A percentile compares a stretch with the other conserved stretches of the same genome.
Conservation (phyloP, 2,329 filamentous ascomycete species). For the Alternaria arborescens region DNA sequence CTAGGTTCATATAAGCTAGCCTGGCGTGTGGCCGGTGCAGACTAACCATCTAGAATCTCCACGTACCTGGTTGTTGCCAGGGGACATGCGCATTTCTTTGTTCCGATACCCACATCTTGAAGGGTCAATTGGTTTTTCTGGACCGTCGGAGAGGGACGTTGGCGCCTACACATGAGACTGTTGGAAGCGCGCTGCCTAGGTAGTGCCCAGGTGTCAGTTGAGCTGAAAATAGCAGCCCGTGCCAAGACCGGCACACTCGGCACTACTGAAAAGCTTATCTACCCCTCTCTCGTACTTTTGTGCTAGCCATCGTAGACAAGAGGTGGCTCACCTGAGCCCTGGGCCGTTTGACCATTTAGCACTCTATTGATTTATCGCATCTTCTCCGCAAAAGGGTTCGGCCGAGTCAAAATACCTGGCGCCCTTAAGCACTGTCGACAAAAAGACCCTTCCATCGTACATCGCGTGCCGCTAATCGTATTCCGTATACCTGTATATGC, state of each 20-base stretch:
- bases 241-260: slow-evolving; percentile 4
- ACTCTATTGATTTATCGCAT: not conserved
- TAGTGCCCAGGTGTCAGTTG: not conserved
- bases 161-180: not conserved
- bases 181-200: not conserved
- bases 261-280: slow-evolving; percentile 1
- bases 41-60: not conserved
- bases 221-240: not conserved
- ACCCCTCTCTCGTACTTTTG: slow-evolving; percentile 7
- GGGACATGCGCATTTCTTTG: not conserved
- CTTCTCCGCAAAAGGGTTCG: not conserved
- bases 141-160: not conserved
- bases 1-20: not conserved
- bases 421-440: not conserved
- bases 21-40: not conserved
- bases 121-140: not conserved
- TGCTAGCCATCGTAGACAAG: not conserved
- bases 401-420: not conserved
- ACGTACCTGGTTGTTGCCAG: not conserved
- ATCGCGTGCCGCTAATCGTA: not conserved
- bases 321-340: not conserved
- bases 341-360: not conserved
- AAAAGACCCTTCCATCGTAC: not conserved
- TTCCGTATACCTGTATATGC: not conserved
- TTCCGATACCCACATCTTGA: not conserved